These are phyloP conservation scores for Carex kokanica DNA, from an alignment of 176 grass and related monocot species.

Conservation along the genomic window DNA sequence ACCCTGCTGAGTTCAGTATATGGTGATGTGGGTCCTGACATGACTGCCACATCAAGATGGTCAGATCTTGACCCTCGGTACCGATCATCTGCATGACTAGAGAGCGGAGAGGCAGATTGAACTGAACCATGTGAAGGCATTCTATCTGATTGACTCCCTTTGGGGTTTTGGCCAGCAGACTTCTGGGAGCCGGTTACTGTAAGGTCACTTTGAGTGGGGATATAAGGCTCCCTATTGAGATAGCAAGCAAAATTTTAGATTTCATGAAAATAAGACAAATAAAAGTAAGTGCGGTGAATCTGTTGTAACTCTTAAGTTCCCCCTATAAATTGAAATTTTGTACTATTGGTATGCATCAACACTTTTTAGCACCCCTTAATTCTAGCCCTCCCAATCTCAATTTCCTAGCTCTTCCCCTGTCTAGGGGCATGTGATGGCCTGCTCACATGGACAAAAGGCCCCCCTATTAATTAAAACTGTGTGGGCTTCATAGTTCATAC, in stretches of 20 bases:
- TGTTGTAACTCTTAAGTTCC: background rate
- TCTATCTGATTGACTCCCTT: background rate
- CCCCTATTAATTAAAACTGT: too few species aligned
- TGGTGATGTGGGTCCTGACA: background rate
- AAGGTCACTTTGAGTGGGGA: background rate
- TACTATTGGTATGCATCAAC: too few species aligned
- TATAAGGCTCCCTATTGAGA: background rate
- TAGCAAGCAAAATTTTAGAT: background rate
- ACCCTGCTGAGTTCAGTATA: constrained; percentile 6
- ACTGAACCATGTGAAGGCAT: background rate
- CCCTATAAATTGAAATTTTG: too few species aligned
- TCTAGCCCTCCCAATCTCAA: too few species aligned
- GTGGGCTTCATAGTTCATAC: too few species aligned
- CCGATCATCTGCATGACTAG: background rate
- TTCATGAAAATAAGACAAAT: background rate
- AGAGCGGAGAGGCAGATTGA: background rate
- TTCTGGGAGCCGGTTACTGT: background rate
- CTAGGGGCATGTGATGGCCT: too few species aligned
- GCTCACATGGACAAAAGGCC: too few species aligned
- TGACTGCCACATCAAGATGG: background rate
- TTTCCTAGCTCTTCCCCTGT: too few species aligned
- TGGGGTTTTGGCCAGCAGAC: background rate
- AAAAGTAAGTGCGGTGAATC: background rate
- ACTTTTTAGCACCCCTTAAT: too few species aligned
- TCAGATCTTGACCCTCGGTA: background rate